Conservation (phyloP, 2,329 filamentous ascomycete species). For the Pseudogymnoascus sp. region DNA sequence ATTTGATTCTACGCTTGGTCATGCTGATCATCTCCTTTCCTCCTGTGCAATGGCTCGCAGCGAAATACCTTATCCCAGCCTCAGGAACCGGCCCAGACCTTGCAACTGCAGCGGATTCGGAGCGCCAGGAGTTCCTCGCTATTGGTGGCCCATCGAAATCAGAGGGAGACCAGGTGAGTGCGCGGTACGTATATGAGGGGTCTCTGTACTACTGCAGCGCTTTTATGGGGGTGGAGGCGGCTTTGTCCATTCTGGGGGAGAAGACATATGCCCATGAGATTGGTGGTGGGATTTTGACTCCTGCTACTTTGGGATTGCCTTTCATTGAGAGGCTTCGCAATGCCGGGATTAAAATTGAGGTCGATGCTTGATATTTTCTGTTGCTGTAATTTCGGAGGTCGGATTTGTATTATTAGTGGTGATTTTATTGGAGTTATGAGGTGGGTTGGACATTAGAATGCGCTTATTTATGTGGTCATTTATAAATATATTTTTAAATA, state of each 20-base stretch:
- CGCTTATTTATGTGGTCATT: neutral
- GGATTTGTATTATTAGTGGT: neutral
- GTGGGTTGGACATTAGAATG: neutral
- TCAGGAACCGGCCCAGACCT: neutral
- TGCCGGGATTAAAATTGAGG: neutral
- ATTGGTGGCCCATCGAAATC: neutral
- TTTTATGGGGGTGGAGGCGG: slow-evolving; percentile 11
- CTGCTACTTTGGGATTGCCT: slow-evolving; percentile 35
- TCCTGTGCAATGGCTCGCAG: neutral
- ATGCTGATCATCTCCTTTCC: neutral
- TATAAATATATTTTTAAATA: neutral
- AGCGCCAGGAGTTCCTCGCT: neutral
- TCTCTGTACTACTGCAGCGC: slow-evolving; percentile 9
- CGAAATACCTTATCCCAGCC: neutral
- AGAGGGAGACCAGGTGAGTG: neutral
- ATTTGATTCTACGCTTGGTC: neutral
- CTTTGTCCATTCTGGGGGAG: slow-evolving; percentile 23
- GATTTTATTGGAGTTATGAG: neutral
- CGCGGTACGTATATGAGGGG: neutral
- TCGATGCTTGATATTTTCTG: neutral
- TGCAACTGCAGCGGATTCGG: neutral
- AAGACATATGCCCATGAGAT: slow-evolving; percentile 33
- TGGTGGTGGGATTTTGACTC: slow-evolving; percentile 39
- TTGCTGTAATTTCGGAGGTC: neutral
- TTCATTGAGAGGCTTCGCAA: neutral